A percentile compares a stretch with the other conserved stretches of the same genome.
Evolutionary conservation across 441 rosid genomes (phyloP).

Genomic region (Erodium chrysanthum): DNA sequence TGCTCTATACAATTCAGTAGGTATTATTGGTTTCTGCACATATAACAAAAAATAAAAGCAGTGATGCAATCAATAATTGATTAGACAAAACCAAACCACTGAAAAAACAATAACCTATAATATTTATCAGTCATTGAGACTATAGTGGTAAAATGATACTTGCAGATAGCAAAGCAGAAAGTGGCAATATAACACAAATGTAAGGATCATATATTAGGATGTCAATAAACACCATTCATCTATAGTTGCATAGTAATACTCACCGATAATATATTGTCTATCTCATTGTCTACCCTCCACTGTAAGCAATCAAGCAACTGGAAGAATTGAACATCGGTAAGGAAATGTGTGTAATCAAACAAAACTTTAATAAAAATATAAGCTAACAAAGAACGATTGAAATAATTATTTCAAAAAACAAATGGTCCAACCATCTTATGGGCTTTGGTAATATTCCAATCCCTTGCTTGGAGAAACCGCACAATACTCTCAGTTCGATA

Average conservation of each 20-base stretch:
- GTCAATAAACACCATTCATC: background rate
- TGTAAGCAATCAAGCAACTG: slow-evolving; percentile 52
- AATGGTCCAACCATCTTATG: slow-evolving; percentile 45
- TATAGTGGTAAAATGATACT: no score
- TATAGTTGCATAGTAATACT: slow-evolving; percentile 18
- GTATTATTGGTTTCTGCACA: slow-evolving; percentile 49
- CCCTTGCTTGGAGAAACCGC: slow-evolving; percentile 68
- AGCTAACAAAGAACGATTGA: background rate
- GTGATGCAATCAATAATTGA: background rate
- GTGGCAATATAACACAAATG: background rate
- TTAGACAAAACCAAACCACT: no score
- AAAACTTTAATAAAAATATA: slow-evolving; percentile 3
- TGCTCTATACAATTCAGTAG: slow-evolving; percentile 48
- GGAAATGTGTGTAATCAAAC: background rate
- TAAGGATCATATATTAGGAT: background rate
- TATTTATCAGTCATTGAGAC: no score
- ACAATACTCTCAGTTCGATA: slow-evolving; percentile 34
- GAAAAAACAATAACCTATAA: no score
- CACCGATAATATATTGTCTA: slow-evolving; percentile 47
- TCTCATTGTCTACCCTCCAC: slow-evolving; percentile 54
- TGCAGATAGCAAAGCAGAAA: background rate
- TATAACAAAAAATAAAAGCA: slow-evolving; percentile 8
- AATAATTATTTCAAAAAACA: background rate
- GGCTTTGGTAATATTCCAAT: slow-evolving; percentile 53
- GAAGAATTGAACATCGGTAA: slow-evolving; percentile 24